Evolutionary conservation across 371 early-diverging fungal genomes (phyloP), one percentile per base, ranked within the genome.

Genomic region (Actinomortierella ambigua): DNA sequence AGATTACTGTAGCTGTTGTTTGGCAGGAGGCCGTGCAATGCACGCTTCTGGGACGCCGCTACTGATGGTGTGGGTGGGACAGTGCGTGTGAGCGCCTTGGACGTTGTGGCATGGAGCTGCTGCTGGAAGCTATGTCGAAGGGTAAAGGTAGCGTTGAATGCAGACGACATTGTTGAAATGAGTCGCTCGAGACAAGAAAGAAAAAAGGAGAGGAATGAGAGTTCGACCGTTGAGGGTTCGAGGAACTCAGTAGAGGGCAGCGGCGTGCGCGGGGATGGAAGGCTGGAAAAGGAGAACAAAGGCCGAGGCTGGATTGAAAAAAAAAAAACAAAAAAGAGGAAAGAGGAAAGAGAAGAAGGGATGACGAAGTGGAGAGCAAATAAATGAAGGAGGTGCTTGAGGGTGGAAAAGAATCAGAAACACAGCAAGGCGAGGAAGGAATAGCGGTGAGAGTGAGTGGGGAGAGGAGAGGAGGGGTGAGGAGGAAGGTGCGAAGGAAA

Each of bases 191-290:
- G 7, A 6, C 34, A 4, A 34, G 34, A 11, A 34, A 11, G 4
- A 6, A 11, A 34, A 11, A 34, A 34, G 11, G 11, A 11, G 34
- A 34, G 34, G 34, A 34, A 34, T 34, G 34, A 34, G 34, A 34
- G 34, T 34, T 34, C 34, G 34, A 34, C 34, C 34, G 34, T 34
- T 34, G 34, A 34, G 34, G 34, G 34, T 34, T 34, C 65, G 65
- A 24, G 61, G 57, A 55, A 69, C 53, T 56, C 50, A 57, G 6
- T 52, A 47, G 50, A 55, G 59, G 2, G n/a, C 51, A 55, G 65
- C 65, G 50, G 61, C 42, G 43, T 63, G 60, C 57, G 69, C 51
- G 53, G 71, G 61, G 65, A 65, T 61, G 53, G 42, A 34, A 13
- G 54, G 17, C 39, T 41, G 54, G n/a, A 40, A 13, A 22, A 40